Conservation (phyloP, 2,329 filamentous ascomycete species). For the Hypoxylon sp. region DNA sequence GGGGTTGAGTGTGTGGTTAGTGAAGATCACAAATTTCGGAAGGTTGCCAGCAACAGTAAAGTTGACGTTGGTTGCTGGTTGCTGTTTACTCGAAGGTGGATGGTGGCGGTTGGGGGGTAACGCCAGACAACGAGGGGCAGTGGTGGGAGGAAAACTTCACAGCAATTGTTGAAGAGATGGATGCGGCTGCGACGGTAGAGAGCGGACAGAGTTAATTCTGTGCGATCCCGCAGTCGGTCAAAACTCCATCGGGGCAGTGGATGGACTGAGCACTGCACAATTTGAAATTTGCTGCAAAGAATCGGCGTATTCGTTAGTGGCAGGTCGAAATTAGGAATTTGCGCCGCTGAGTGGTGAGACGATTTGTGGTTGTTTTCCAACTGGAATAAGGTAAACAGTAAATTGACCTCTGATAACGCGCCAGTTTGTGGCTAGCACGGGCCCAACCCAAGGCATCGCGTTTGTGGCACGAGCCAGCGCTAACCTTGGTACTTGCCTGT, state of each 20-base stretch:
- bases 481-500: neutral
- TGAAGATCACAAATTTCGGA: conserved; percentile 22
- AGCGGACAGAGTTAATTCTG: conserved; percentile 41
- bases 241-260: conserved; percentile 40
- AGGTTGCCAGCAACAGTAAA: conserved; percentile 7
- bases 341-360: conserved; percentile 19
- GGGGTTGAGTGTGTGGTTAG: conserved; percentile 13
- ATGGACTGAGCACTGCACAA: conserved; percentile 17
- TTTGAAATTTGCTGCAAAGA: conserved; percentile 22
- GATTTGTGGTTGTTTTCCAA: conserved; percentile 34
- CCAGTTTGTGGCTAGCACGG: conserved; percentile 30
- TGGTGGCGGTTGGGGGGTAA: conserved; percentile 38
- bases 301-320: conserved; percentile 25
- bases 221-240: conserved; percentile 37
- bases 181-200: conserved; percentile 16
- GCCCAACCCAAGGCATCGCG: conserved; percentile 23
- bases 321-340: conserved; percentile 21
- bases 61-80: conserved; percentile 39
- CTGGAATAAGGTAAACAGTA: conserved; percentile 36
- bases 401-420: conserved; percentile 38
- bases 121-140: conserved; percentile 40
- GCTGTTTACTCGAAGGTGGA: conserved; percentile 38
- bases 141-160: conserved; percentile 30
- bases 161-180: conserved; percentile 2
- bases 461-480: conserved; percentile 20